These are phyloP conservation scores for Raffaelea arxii DNA, from an alignment of 2,329 filamentous ascomycete species.

Conservation along the genomic window DNA sequence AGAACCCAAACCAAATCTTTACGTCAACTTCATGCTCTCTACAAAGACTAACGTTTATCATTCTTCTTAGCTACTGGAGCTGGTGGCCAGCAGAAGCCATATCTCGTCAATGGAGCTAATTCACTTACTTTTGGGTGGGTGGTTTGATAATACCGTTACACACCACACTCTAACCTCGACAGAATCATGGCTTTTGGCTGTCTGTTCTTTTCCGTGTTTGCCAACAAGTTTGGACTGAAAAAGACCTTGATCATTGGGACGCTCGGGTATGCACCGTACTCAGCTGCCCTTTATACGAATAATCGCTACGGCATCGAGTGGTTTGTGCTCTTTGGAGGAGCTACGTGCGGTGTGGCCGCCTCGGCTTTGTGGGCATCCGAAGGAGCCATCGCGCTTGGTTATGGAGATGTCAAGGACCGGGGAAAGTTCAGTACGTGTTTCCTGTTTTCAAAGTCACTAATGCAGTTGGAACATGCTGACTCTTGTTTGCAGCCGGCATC, in stretches of 20 bases:
- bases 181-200: constrained; percentile 36
- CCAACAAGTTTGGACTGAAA: constrained; percentile 32
- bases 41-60: neutral
- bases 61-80: constrained; percentile 23
- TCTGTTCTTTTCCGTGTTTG: constrained; percentile 28
- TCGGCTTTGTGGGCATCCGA: constrained; percentile 27
- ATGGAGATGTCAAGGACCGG: constrained; percentile 33
- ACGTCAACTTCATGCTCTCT: too few relatives aligned
- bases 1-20: too few relatives aligned
- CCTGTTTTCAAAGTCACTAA: neutral
- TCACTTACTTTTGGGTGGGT: constrained; percentile 28
- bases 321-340: constrained; percentile 33
- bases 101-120: constrained; percentile 30
- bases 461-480: neutral
- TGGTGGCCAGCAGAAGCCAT: constrained; percentile 24
- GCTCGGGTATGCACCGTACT: constrained; percentile 33
- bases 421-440: constrained; percentile 25
- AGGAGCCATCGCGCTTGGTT: constrained; percentile 28
- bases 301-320: constrained; percentile 32
- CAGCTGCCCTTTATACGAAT: constrained; percentile 32
- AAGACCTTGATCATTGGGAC: constrained; percentile 30
- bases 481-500: constrained; percentile 27
- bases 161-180: neutral
- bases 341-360: constrained; percentile 28
- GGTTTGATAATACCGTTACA: neutral